phyloP scores from a whole-genome alignment of 2,329 filamentous ascomycete genomes.

The Aspergillus proliferans region DNA sequence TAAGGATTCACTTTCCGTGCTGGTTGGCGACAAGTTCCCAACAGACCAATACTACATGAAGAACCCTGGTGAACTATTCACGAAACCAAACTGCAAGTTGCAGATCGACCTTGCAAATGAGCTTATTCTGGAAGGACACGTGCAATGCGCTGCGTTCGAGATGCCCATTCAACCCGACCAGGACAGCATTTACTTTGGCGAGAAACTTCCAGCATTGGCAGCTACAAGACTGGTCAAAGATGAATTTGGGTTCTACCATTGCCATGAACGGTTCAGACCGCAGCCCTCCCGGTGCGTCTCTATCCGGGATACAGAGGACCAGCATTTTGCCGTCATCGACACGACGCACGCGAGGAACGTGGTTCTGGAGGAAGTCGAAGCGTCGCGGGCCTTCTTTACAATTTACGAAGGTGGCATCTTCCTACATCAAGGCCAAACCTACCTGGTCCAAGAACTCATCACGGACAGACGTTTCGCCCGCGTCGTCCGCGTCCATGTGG shows the following conservation, averaged over 20 bases:
- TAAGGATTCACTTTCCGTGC: conserved; percentile 82
- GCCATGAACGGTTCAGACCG: conserved; percentile 80
- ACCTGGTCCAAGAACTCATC: conserved; percentile 82
- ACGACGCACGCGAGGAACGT: conserved; percentile 70
- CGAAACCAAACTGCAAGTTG: conserved; percentile 78
- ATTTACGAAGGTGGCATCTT: conserved; percentile 97
- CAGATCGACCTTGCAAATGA: conserved; percentile 90
- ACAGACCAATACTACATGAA: conserved; percentile 97
- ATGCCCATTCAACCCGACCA: conserved; percentile 79
- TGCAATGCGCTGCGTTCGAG: conserved; percentile 92
- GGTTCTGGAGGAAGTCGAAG: conserved; percentile 92
- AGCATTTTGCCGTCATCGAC: conserved; percentile 92
- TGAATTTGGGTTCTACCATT: conserved; percentile 77
- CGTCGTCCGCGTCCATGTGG: conserved; percentile 81
- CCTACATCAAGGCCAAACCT: conserved; percentile 89
- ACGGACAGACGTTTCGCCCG: conserved; percentile 75
- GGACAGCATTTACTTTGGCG: conserved; percentile 73
- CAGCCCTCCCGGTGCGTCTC: conserved; percentile 75
- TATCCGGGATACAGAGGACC: conserved; percentile 82
- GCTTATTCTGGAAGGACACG: conserved; percentile 83
- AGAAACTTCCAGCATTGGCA: conserved; percentile 64
- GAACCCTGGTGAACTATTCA: conserved; percentile 87
- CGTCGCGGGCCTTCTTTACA: conserved; percentile 88
- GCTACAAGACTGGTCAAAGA: conserved; percentile 68
- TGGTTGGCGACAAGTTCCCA: conserved; percentile 83